Base-by-base conservation (phyloP, 2,329 filamentous ascomycete genomes). In the Nigrograna mackinnonii region DNA sequence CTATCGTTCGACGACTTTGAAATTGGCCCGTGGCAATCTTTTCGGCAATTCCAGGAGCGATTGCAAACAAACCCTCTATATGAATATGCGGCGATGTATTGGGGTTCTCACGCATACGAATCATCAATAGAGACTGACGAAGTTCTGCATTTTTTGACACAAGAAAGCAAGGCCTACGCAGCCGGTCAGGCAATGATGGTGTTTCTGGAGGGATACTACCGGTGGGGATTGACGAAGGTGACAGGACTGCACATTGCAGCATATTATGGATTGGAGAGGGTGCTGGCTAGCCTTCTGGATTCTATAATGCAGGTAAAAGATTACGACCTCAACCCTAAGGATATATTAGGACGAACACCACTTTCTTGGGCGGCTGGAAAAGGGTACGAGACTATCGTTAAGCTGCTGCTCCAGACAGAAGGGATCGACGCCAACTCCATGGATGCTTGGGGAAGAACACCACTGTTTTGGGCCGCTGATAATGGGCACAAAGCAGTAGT, bases 11-110 rank as follows among this genome's bases (percentile, higher is more conserved):
- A 58, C 24, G 20, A n/a, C n/a, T n/a, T n/a, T n/a, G n/a, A n/a
- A n/a, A n/a, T n/a, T n/a, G n/a, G n/a, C n/a, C 44, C 72, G 68
- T 69, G 67, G 57, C 1, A 11, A 62, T 43, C 67, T 71, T 53
- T 60, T 56, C 35, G 50, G 39, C 1, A 19, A n/a, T 9, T 28
- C n/a, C 54, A 18, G 44, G 40, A 39, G 30, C 39, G 11, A 36
- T 40, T 6, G 4, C 19, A 18, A 24, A 24, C 18, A 31, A 43
- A n/a, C n/a, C 17, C 12, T 14, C 14, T 9, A 32, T 34, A 28
- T 31, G 5, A n/a, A 39, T n/a, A 52, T 39, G 16, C 43, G 35
- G 18, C 38, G 43, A 35, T 5, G 6, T 9, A 19, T 47, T 14
- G 41, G 41, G 32, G 46, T n/a, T n/a, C n/a, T n/a, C n/a, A n/a